These are phyloP conservation scores for Zasmidium angulare DNA, from an alignment of 2,329 filamentous ascomycete genomes.

Conservation along the genomic window DNA sequence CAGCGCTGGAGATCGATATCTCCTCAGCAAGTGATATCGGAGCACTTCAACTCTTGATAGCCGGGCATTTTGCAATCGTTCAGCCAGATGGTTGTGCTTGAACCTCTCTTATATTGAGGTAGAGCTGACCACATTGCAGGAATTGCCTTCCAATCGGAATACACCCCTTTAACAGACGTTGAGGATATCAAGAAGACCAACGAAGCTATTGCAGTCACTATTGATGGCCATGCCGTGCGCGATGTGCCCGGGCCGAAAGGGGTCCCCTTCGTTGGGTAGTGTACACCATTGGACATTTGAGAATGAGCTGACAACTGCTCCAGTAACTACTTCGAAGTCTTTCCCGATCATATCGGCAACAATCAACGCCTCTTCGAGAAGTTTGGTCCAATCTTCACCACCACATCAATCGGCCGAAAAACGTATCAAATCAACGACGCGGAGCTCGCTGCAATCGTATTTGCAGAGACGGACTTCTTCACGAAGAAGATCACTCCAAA, in stretches of 20 bases:
- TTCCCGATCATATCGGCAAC: conserved; percentile 44
- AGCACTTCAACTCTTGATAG: conserved; percentile 28
- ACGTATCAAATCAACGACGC: conserved; percentile 41
- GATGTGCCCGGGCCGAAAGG: conserved; percentile 40
- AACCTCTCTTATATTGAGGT: too few relatives aligned
- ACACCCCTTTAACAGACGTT: conserved; percentile 11
- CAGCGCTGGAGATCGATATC: conserved; percentile 27
- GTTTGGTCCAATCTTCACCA: conserved; percentile 41
- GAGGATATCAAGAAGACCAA: conserved; percentile 19
- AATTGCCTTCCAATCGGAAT: conserved; percentile 16
- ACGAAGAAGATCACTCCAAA: conserved; percentile 43
- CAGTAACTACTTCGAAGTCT: conserved; percentile 38
- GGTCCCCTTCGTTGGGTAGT: conserved; percentile 36
- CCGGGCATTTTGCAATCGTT: conserved; percentile 33
- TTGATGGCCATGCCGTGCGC: conserved; percentile 52
- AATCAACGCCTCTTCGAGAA: conserved; percentile 41
- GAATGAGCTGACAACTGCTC: too few relatives aligned
- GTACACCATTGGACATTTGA: neutral
- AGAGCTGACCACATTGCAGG: conserved; percentile 7
- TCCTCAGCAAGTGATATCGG: conserved; percentile 27
- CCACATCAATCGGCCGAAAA: conserved; percentile 38
- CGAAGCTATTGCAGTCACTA: conserved; percentile 39
- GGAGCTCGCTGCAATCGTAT: conserved; percentile 33
- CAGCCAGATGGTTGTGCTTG: too few relatives aligned
- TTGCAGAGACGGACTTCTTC: conserved; percentile 38